phyloP scores from a whole-genome alignment of 108 stramenopile genomes.

The Cylindrotheca closterium region DNA sequence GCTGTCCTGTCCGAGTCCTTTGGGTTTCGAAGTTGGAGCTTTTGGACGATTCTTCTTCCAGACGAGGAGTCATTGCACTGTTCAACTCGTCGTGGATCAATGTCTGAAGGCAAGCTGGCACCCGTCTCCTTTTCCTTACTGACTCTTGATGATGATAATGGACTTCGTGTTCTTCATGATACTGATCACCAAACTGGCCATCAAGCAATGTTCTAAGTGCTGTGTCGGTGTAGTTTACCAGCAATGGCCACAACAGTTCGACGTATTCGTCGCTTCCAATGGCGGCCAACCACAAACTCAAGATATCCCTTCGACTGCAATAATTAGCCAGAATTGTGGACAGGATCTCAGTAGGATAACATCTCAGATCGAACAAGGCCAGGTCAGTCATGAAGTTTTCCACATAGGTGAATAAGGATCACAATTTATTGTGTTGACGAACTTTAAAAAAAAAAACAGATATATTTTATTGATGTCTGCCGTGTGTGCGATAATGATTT shows the following conservation, averaged over 20 bases:
- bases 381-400: background rate
- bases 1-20: no score
- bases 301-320: background rate
- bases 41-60: background rate
- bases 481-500: no score
- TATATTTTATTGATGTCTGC: no score
- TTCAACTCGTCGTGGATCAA: no score
- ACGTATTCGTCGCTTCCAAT: background rate
- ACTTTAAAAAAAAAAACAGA: no score
- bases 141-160: background rate
- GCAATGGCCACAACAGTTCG: background rate
- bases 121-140: background rate
- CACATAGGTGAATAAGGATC: background rate
- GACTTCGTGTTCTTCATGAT: background rate
- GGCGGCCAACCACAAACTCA: background rate
- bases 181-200: no score
- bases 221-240: background rate
- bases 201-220: background rate
- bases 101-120: no score
- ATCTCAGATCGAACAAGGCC: background rate
- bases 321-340: background rate
- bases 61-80: background rate
- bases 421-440: background rate
- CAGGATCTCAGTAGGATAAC: background rate
- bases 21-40: background rate